These are phyloP conservation scores for Xylogone sp. DNA, from an alignment of 2,329 filamentous ascomycete genomes.

Conservation along the genomic window DNA sequence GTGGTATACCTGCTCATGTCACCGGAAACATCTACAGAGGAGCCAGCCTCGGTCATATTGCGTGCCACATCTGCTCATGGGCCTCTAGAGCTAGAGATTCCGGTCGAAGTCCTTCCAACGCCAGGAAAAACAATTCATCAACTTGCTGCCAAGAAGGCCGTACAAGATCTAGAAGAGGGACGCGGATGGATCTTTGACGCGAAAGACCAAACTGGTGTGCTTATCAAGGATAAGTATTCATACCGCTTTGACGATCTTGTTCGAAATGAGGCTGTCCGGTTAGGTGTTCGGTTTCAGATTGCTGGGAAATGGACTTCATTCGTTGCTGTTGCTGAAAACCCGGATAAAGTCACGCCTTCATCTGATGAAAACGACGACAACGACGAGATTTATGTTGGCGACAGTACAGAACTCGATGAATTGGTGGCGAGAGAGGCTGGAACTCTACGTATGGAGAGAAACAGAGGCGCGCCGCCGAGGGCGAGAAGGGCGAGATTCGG, in stretches of 20 bases:
- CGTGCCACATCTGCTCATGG: conserved; percentile 53
- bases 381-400: background rate
- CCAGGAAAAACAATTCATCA: conserved; percentile 60
- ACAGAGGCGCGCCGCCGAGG: no score
- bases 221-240: conserved; percentile 42
- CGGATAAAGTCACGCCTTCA: background rate
- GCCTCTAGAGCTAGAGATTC: conserved; percentile 60
- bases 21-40: conserved; percentile 38
- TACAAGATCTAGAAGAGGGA: conserved; percentile 66
- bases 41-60: conserved; percentile 53
- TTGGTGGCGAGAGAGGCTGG: no score
- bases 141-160: conserved; percentile 64
- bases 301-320: conserved; percentile 70
- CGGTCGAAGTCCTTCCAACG: conserved; percentile 45
- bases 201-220: conserved; percentile 38
- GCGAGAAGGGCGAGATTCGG: no score
- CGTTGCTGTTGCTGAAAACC: conserved; percentile 55
- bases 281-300: conserved; percentile 65
- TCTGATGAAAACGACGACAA: background rate
- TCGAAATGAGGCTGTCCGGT: conserved; percentile 60
- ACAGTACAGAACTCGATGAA: no score
- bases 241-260: conserved; percentile 56
- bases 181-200: conserved; percentile 61
- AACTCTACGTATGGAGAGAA: no score
- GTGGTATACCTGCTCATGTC: conserved; percentile 63